phyloP scores from a whole-genome alignment of 352 stramenopile genomes.

The Globisporangium heterothallicum region DNA sequence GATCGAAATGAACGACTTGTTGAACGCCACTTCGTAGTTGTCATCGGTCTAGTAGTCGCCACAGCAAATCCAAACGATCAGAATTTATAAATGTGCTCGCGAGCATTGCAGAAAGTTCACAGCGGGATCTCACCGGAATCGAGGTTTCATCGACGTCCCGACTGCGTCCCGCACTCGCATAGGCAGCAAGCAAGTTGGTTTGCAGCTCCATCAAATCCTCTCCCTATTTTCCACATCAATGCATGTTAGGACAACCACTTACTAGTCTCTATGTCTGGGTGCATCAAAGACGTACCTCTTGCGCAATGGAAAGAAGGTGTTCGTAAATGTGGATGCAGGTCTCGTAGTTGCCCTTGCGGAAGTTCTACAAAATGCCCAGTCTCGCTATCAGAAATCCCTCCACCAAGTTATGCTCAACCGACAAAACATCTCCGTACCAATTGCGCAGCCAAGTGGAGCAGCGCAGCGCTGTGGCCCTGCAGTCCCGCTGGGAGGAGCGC shows the following conservation, averaged over 20 bases:
- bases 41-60: slow-evolving; percentile 72
- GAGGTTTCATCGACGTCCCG: slow-evolving; percentile 44
- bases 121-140: slow-evolving; percentile 32
- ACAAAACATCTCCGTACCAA: too few species aligned
- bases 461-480: slow-evolving; percentile 28
- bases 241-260: not conserved
- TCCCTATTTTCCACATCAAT: slow-evolving; percentile 14
- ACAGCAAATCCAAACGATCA: too few species aligned
- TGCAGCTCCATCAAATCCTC: slow-evolving; percentile 77
- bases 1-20: slow-evolving; percentile 81
- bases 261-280: not conserved
- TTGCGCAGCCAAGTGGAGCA: slow-evolving; percentile 69
- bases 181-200: slow-evolving; percentile 72
- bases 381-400: too few species aligned
- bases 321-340: slow-evolving; percentile 76
- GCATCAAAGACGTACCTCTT: slow-evolving; percentile 19
- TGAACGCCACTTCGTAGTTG: slow-evolving; percentile 78
- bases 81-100: too few species aligned
- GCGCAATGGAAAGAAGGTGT: slow-evolving; percentile 37
- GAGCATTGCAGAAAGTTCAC: not conserved
- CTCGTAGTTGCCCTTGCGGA: slow-evolving; percentile 57
- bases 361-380: slow-evolving; percentile 51
- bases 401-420: too few species aligned
- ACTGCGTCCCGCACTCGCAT: slow-evolving; percentile 51
- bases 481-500: slow-evolving; percentile 26